Conservation (phyloP, 2,329 filamentous ascomycete genomes). For the Pseudogymnoascus sp. region DNA sequence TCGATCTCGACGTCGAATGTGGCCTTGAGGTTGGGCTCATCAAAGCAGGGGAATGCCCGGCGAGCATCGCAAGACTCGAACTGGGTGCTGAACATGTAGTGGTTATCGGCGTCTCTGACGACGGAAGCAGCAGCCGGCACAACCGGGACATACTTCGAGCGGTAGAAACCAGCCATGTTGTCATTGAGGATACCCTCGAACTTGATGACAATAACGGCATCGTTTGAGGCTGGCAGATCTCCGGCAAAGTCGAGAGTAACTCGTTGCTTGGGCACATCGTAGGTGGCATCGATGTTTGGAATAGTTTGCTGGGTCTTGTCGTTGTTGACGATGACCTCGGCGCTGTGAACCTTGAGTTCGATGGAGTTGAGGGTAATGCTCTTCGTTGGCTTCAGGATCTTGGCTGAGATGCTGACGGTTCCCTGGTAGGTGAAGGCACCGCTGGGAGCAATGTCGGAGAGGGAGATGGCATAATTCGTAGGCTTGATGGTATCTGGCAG, state of each 20-base stretch:
- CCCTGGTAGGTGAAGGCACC: slow-evolving; percentile 73
- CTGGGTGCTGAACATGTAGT: slow-evolving; percentile 85
- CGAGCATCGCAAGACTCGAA: slow-evolving; percentile 96
- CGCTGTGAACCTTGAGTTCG: slow-evolving; percentile 67
- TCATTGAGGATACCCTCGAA: slow-evolving; percentile 82
- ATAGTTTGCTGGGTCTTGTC: slow-evolving; percentile 47
- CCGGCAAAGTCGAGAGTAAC: slow-evolving; percentile 69
- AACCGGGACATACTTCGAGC: slow-evolving; percentile 83
- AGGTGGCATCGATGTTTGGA: slow-evolving; percentile 60
- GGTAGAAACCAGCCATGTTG: slow-evolving; percentile 87
- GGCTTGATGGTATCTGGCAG: slow-evolving; percentile 64
- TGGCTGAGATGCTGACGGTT: slow-evolving; percentile 68
- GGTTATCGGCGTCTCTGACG: slow-evolving; percentile 59
- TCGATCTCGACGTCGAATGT: slow-evolving; percentile 93
- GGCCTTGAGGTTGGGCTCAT: slow-evolving; percentile 94
- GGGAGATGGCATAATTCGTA: slow-evolving; percentile 72
- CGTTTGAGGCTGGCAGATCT: slow-evolving; percentile 57
- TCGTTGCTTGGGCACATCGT: slow-evolving; percentile 77
- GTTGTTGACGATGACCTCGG: slow-evolving; percentile 51
- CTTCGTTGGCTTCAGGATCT: slow-evolving; percentile 62
- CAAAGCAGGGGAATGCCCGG: slow-evolving; percentile 93
- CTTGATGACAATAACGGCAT: slow-evolving; percentile 58
- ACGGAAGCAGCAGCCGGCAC: slow-evolving; percentile 66
- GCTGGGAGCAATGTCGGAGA: slow-evolving; percentile 67
- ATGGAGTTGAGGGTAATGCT: slow-evolving; percentile 78